Base-by-base conservation (phyloP, 495 filamentous ascomycete species). In the Xylaria bambusicola region DNA sequence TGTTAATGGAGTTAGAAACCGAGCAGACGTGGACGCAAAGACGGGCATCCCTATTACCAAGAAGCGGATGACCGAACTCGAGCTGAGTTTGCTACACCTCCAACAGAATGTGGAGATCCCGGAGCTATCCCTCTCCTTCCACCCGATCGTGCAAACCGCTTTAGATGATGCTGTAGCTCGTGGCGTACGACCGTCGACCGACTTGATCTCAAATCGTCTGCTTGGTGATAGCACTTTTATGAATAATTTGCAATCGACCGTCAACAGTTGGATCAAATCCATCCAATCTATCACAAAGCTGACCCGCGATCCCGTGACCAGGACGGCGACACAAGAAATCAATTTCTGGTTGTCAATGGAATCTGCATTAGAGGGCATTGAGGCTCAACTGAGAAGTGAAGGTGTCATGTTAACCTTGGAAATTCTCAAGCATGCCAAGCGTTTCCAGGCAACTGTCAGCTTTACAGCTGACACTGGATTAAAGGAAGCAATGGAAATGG, bases 331-430 rank as follows among this genome's bases (percentile, higher is more conserved):
- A 18, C 95, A 97, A 70, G 94, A 99, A 70, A 96, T 98, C 66
- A 97, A 97, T 67, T 99, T 97, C 66, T 99, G 94, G 94, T 74
- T 98, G 40, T 91, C 91, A 1, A 95, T 98, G 87, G 94, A 99
- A 69, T 88, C 86, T 41, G 88, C 90, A 2, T 72, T 99, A 44
- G 93, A 97, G 64, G 86, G 86, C 12, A 95, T 99, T 59, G 93
- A 97, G 71, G 82, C 80, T 29, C 93, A 98, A 69, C 78, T 97
- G 36, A 80, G 86, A 50, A 89, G 92, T 62, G 91, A 96, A 47
- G 94, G 94, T 23, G 93, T 99, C 21, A 83, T 82, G 67, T 79
- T 99, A 64, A 98, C 95, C 0, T 83, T 99, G 75, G 93, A 98
- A 63, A 89, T 98, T 49, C 80, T 99, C 58, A 90, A 90, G 62